These are phyloP conservation scores for Pythium periplocum DNA, from an alignment of 352 stramenopile genomes.

Conservation along the genomic window DNA sequence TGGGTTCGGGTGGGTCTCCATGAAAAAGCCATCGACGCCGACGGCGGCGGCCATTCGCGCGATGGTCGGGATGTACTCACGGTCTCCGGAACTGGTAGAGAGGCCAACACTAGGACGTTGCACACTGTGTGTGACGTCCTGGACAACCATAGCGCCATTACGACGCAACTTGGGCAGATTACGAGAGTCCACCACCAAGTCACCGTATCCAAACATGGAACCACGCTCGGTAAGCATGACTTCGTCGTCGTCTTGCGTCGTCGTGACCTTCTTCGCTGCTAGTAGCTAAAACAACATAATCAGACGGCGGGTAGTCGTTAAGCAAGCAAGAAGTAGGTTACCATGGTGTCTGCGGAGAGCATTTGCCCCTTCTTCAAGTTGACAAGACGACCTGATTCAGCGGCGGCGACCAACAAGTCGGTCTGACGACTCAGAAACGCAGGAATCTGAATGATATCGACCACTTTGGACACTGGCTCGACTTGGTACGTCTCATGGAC, in stretches of 20 bases:
- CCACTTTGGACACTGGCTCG: conserved; percentile 49
- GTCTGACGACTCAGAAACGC: conserved; percentile 88
- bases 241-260: conserved; percentile 55
- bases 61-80: conserved; percentile 84
- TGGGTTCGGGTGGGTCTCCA: conserved; percentile 84
- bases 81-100: conserved; percentile 61
- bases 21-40: conserved; percentile 86
- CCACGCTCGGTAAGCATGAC: conserved; percentile 85
- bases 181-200: conserved; percentile 81
- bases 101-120: conserved; percentile 54
- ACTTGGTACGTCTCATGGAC: conserved; percentile 86
- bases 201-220: conserved; percentile 85
- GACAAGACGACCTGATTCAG: conserved; percentile 64
- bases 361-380: conserved; percentile 90
- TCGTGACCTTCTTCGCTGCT: conserved; percentile 62
- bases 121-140: conserved; percentile 85
- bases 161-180: conserved; percentile 70
- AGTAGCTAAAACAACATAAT: conserved; percentile 35
- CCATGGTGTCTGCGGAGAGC: conserved; percentile 81
- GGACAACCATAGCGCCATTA: conserved; percentile 65
- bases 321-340: conserved; percentile 6
- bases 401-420: conserved; percentile 77
- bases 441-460: conserved; percentile 84
- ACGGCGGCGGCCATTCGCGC: conserved; percentile 78
- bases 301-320: conserved; percentile 2